Evolutionary conservation across 805 yeast species (phyloP), one percentile per base, ranked within the genome.

Genomic region (Yarrowia hollandica): DNA sequence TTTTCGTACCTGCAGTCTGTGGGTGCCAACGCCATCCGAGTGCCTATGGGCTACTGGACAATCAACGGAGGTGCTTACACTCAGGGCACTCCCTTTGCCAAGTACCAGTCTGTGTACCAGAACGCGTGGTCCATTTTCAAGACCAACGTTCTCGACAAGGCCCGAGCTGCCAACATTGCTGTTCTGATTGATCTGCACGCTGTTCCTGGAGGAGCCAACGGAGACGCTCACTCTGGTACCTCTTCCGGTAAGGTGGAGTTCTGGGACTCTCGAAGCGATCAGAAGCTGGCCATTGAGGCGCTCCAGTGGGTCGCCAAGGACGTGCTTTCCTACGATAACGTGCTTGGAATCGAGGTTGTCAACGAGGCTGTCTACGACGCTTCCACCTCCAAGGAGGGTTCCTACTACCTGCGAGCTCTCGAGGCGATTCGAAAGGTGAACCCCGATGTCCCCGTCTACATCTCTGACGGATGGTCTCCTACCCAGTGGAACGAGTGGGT

Each of bases 381-480:
- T 9, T 71, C 70, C 31, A 31, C 39, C 16, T 11, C n/a, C 23
- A 73, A 73, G 21, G 61, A 62, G 21, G 54, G 60, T 21, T 67
- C 70, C 4, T 92, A 85, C 71, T 91, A 91, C 68, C 66, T 77
- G 9, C 78, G 80, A 16, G 96, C 96, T 0, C 74, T 82, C 33
- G 74, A 76, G 30, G 77, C 78, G 37, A 84, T 92, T 39, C 76
- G 92, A 26, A 68, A 71, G 18, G 74, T 76, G 14, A 86, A 88
- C 67, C 48, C 70, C 1, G 71, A 71, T 1, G 71, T 90, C 30
- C 96, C 96, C 0, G 75, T 92, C 5, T 74, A 87, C 15, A 86
- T 92, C 31, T 88, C 96, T 1, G 98, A 92, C 69, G 96, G 96
- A 3, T 94, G 98, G 98, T 85, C 90, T 84, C 80, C 94, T 5